Conservation (phyloP, 1,284 basidiomycete species). For the Golubevia pallescens region DNA sequence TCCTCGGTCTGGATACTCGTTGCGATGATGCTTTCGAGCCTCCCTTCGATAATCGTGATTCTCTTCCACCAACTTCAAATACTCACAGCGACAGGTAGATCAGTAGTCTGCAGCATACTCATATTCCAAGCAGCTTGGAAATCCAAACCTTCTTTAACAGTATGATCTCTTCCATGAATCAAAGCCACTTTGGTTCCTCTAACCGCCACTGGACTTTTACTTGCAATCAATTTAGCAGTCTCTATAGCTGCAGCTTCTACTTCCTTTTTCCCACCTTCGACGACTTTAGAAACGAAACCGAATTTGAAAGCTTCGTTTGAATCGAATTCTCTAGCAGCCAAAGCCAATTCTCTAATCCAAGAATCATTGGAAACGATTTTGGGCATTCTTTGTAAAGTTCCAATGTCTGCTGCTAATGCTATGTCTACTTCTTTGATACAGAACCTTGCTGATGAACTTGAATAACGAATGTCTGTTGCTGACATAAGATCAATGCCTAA, state of each 20-base stretch:
- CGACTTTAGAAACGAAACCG: constrained; percentile 50
- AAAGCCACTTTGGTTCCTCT: constrained; percentile 49
- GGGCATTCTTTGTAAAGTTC: constrained; percentile 60
- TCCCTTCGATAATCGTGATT: too few species aligned
- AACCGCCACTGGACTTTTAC: constrained; percentile 52
- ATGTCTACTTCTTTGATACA: constrained; percentile 58
- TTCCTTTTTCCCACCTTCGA: constrained; percentile 31
- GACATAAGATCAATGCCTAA: constrained; percentile 54
- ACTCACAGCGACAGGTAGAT: constrained; percentile 38
- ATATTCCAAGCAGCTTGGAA: constrained; percentile 47
- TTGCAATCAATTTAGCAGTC: constrained; percentile 41
- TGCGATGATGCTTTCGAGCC: too few species aligned
- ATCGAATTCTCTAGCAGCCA: constrained; percentile 50
- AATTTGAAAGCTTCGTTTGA: constrained; percentile 44
- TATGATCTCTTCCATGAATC: constrained; percentile 51
- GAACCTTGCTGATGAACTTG: constrained; percentile 29
- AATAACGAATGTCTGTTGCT: constrained; percentile 49
- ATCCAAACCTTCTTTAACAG: constrained; percentile 54
- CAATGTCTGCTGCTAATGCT: constrained; percentile 60
- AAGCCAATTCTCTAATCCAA: constrained; percentile 44
- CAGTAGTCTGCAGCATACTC: constrained; percentile 52
- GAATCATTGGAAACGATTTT: constrained; percentile 59
- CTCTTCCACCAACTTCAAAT: too few species aligned
- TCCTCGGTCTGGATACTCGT: too few species aligned
- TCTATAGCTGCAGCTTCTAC: constrained; percentile 45